Conservation (phyloP, 179 eudicot species). For the Sideroxylon spinosum region DNA sequence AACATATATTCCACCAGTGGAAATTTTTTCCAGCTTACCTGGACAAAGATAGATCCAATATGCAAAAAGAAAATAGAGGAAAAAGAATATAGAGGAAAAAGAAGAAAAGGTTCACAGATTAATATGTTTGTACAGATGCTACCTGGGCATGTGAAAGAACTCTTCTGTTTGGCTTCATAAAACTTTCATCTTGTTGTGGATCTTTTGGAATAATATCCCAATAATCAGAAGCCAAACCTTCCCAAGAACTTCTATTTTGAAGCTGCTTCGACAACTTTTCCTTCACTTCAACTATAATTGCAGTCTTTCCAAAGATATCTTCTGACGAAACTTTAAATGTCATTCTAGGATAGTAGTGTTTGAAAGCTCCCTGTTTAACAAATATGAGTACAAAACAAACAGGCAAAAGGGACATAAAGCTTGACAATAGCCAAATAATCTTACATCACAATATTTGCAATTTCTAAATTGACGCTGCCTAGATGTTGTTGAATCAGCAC, state of each 20-base stretch:
- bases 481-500: conserved; percentile 17
- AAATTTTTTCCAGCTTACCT: conserved; percentile 7
- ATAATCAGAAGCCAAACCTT: conserved; percentile 43
- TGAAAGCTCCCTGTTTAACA: conserved; percentile 45
- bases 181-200: conserved; percentile 43
- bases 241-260: conserved; percentile 18
- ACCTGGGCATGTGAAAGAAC: conserved; percentile 81
- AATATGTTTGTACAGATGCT: not conserved
- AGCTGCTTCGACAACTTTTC: conserved; percentile 35
- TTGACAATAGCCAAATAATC: conserved; percentile 10
- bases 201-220: conserved; percentile 85
- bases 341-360: conserved; percentile 49
- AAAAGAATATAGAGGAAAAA: not conserved
- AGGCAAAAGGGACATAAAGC: conserved; percentile 12
- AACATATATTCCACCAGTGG: not conserved
- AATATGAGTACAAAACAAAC: conserved; percentile 9
- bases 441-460: conserved; percentile 53
- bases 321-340: conserved; percentile 61
- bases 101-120: not conserved
- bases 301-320: conserved; percentile 66
- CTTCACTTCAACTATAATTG: conserved; percentile 58
- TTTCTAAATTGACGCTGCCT: conserved; percentile 25
- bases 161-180: conserved; percentile 40
- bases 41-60: not conserved
- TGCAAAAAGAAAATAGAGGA: not conserved